These are phyloP conservation scores for Coniosporium tulheliwenetii DNA, from an alignment of 2,329 filamentous ascomycete species.

Conservation along the genomic window DNA sequence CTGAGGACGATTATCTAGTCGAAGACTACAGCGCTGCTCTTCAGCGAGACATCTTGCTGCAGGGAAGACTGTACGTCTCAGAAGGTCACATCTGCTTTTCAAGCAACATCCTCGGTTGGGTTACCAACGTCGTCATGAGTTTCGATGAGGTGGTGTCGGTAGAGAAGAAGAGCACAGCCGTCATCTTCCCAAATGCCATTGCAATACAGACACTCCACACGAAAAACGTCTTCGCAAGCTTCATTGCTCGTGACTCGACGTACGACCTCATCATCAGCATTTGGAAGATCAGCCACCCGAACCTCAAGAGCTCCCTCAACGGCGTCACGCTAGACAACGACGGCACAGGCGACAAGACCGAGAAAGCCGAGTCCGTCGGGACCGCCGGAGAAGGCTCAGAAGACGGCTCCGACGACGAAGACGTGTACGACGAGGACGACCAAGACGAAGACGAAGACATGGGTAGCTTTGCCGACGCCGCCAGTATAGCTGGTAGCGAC, in stretches of 20 bases:
- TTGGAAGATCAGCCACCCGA: constrained; percentile 93
- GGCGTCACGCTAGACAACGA: constrained; percentile 66
- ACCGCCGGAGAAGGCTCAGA: constrained; percentile 29
- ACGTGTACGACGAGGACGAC: constrained; percentile 66
- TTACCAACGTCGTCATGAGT: constrained; percentile 91
- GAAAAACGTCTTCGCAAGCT: constrained; percentile 89
- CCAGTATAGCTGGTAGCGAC: constrained; percentile 40
- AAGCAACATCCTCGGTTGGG: constrained; percentile 97
- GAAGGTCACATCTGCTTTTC: constrained; percentile 97
- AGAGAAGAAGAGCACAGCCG: constrained; percentile 88
- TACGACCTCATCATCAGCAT: constrained; percentile 97
- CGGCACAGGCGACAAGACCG: constrained; percentile 76
- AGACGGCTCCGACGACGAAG: constrained; percentile 55
- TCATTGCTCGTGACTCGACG: constrained; percentile 85
- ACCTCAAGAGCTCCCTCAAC: constrained; percentile 78
- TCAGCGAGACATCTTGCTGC: constrained; percentile 87
- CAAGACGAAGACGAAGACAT: constrained; percentile 51
- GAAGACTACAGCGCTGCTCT: constrained; percentile 96
- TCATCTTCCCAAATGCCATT: constrained; percentile 93
- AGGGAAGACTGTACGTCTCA: constrained; percentile 87
- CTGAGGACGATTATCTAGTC: constrained; percentile 94
- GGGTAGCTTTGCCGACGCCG: constrained; percentile 45
- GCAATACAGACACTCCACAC: constrained; percentile 94
- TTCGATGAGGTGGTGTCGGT: constrained; percentile 96
- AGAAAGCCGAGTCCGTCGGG: constrained; percentile 53